Conservation (phyloP, 169 alveolate genomes). For the Cryptosporidium muris region DNA sequence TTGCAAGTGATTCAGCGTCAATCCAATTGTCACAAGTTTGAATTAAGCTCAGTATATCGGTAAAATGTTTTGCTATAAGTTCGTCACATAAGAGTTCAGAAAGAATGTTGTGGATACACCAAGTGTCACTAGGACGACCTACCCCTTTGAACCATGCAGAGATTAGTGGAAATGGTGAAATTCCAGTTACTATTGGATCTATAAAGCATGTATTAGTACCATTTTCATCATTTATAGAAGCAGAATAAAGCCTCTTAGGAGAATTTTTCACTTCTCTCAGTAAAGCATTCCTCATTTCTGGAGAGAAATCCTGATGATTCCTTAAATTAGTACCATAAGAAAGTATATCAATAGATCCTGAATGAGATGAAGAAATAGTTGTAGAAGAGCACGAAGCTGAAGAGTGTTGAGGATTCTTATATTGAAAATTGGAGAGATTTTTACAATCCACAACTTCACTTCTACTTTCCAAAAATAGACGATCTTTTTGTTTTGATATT, state of each 20-base stretch:
- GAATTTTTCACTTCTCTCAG: not conserved
- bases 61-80: constrained; percentile 44
- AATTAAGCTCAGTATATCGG: constrained; percentile 47
- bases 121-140: constrained; percentile 52
- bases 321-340: constrained; percentile 15
- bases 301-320: not conserved
- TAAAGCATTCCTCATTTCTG: not conserved
- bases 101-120: constrained; percentile 70
- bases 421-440: not conserved
- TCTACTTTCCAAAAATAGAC: constrained; percentile 6
- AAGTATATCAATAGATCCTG: constrained; percentile 37
- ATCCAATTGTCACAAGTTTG: constrained; percentile 70
- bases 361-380: constrained; percentile 8
- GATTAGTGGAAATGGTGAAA: constrained; percentile 66
- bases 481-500: constrained; percentile 51
- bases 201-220: constrained; percentile 19
- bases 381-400: constrained; percentile 59
- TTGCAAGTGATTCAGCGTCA: constrained; percentile 53
- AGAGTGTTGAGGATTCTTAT: constrained; percentile 33
- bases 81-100: constrained; percentile 69
- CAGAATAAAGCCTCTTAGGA: constrained; percentile 3
- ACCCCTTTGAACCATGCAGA: constrained; percentile 70
- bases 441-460: not conserved
- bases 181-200: constrained; percentile 52
- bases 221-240: not conserved